phyloP scores from a whole-genome alignment of 805 yeast genomes.

The Hanseniaspora nectarophila region DNA sequence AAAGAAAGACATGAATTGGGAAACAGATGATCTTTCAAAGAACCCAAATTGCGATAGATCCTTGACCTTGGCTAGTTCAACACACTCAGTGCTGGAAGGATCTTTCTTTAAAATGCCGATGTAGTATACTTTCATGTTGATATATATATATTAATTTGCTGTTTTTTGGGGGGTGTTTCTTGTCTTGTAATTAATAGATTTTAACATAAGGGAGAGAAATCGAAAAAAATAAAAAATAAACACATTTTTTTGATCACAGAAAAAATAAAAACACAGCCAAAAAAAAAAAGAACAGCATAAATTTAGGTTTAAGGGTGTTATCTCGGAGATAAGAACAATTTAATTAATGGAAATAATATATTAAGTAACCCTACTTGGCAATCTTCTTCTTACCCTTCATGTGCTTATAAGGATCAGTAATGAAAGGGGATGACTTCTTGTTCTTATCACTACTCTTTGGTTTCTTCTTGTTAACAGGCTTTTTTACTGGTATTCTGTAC shows the following conservation, averaged over 20 bases:
- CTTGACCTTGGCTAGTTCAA: conserved; percentile 67
- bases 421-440: conserved; percentile 1
- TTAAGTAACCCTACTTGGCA: no score
- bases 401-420: conserved; percentile 9
- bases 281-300: no score
- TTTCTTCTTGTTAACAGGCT: neutral
- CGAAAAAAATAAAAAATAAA: no score
- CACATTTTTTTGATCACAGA: no score
- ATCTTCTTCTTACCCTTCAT: neutral
- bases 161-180: neutral
- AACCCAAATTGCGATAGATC: conserved; percentile 80
- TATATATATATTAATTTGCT: neutral
- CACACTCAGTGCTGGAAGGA: conserved; percentile 29
- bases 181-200: no score
- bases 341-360: no score
- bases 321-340: no score
- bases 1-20: conserved; percentile 91
- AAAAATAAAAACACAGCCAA: no score
- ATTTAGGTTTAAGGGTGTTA: no score
- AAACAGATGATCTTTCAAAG: conserved; percentile 72
- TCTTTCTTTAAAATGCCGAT: conserved; percentile 70
- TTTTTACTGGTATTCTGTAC: neutral
- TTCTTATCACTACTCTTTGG: neutral
- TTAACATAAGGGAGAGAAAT: neutral
- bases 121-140: conserved; percentile 74